Conservation (phyloP, 2,329 filamentous ascomycete genomes). For the Fusarium acutatum region DNA sequence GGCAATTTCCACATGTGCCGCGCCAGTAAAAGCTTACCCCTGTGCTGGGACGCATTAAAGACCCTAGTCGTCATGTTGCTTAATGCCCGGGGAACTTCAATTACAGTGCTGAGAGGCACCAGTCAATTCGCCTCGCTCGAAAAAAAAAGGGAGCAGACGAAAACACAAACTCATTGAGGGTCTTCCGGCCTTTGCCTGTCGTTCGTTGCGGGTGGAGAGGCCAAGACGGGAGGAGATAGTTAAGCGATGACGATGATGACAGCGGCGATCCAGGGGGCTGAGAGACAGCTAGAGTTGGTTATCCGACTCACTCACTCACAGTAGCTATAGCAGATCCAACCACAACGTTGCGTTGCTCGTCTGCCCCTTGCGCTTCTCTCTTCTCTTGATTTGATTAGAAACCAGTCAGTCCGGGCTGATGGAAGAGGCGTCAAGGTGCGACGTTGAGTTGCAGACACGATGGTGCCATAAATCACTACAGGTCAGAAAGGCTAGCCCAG, state of each 20-base stretch:
- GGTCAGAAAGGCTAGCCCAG: not conserved
- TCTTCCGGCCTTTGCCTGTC: not conserved
- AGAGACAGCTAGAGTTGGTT: not conserved
- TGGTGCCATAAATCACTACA: conserved; percentile 11
- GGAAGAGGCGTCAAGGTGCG: conserved; percentile 24
- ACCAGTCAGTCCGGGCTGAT: conserved; percentile 1
- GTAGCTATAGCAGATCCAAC: not conserved
- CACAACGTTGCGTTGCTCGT: not conserved
- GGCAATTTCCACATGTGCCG: conserved; percentile 31
- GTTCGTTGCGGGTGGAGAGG: conserved; percentile 21
- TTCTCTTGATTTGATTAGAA: conserved; percentile 1
- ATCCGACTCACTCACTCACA: not conserved
- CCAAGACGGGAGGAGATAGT: conserved; percentile 28
- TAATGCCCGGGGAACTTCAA: not conserved
- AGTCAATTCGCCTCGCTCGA: not conserved
- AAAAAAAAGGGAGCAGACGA: conserved; percentile 2
- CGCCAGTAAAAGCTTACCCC: conserved; percentile 20
- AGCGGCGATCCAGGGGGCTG: conserved; percentile 26
- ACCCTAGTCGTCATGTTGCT: not conserved
- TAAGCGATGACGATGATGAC: conserved; percentile 34
- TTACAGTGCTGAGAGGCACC: not conserved
- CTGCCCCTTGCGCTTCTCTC: not conserved
- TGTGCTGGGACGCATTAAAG: conserved; percentile 8
- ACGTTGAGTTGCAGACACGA: conserved; percentile 22
- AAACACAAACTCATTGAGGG: not conserved